A percentile compares a stretch with the other conserved stretches of the same genome.
These are phyloP conservation scores for Phytophthora pini DNA, from an alignment of 352 stramenopile species.

Conservation along the genomic window DNA sequence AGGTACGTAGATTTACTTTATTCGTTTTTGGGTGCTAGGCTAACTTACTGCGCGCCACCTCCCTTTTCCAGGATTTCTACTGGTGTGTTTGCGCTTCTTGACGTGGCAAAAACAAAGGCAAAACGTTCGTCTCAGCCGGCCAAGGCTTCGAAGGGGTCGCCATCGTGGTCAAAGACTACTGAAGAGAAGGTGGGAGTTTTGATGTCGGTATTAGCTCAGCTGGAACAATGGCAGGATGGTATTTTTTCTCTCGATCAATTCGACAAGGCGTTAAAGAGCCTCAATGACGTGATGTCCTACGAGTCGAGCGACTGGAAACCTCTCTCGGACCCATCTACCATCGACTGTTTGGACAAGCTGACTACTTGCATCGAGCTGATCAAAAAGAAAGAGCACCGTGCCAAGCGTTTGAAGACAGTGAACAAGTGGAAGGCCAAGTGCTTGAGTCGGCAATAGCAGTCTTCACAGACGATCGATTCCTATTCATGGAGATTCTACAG, in stretches of 20 bases:
- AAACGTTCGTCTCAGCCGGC: background rate
- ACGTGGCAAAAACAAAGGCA: slow-evolving; percentile 4
- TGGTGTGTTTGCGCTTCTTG: slow-evolving; percentile 5
- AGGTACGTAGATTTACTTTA: slow-evolving; percentile 8
- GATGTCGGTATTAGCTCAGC: slow-evolving; percentile 7
- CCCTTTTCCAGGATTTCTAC: slow-evolving; percentile 15
- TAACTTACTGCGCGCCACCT: background rate
- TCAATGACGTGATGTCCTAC: slow-evolving; percentile 20
- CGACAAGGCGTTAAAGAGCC: slow-evolving; percentile 22
- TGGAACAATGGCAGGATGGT: slow-evolving; percentile 33
- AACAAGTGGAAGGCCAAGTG: slow-evolving; percentile 16
- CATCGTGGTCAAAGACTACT: slow-evolving; percentile 5
- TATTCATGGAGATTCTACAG: too few relatives aligned
- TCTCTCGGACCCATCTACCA: slow-evolving; percentile 4
- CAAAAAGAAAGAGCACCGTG: slow-evolving; percentile 16
- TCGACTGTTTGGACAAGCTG: slow-evolving; percentile 27
- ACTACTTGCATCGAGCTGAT: slow-evolving; percentile 25
- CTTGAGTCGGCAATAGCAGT: background rate
- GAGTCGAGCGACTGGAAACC: slow-evolving; percentile 25
- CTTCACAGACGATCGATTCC: too few relatives aligned
- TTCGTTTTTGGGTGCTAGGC: background rate
- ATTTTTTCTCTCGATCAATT: slow-evolving; percentile 43
- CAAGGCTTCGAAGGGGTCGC: background rate
- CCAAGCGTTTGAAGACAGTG: slow-evolving; percentile 28
- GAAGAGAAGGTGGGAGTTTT: slow-evolving; percentile 3